Conservation (phyloP, 2,329 filamentous ascomycete genomes). For the Fusarium xylarioides region DNA sequence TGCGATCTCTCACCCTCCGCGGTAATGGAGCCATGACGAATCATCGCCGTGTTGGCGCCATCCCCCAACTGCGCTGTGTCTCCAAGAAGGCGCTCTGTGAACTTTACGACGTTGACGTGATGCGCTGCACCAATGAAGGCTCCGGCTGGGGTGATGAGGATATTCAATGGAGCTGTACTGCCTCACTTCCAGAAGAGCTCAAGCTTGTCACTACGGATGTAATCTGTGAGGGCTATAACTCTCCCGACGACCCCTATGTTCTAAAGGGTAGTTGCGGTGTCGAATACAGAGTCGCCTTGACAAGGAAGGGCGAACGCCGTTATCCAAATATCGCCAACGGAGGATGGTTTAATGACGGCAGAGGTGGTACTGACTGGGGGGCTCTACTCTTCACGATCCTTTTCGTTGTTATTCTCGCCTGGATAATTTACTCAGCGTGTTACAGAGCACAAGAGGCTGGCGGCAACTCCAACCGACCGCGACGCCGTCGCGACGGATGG, state of each 20-base stretch:
- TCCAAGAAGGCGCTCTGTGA: constrained; percentile 71
- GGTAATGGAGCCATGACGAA: constrained; percentile 71
- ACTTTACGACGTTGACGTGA: constrained; percentile 78
- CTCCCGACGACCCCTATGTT: constrained; percentile 82
- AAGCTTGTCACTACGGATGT: constrained; percentile 88
- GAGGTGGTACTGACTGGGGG: constrained; percentile 46
- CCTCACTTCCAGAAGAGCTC: constrained; percentile 67
- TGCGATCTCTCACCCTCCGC: constrained; percentile 82
- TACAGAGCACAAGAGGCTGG: constrained; percentile 15
- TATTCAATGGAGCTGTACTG: constrained; percentile 89
- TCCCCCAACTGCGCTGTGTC: constrained; percentile 82
- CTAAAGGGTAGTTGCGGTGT: constrained; percentile 92
- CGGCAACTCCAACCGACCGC: constrained; percentile 17
- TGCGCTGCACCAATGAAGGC: constrained; percentile 91
- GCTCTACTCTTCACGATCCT: constrained; percentile 66
- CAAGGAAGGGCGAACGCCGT: constrained; percentile 75
- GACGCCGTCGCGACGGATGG: constrained; percentile 44
- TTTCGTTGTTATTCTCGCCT: constrained; percentile 67
- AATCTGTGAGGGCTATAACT: constrained; percentile 87
- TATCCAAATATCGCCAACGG: constrained; percentile 66
- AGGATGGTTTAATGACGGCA: constrained; percentile 47
- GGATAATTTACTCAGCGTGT: constrained; percentile 69
- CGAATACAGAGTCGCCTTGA: constrained; percentile 84
- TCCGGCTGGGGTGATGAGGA: constrained; percentile 81
- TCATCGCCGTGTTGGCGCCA: constrained; percentile 76